Percentiles rank a stretch among this genome's conserved stretches.
Conservation (phyloP, 208 protist species). For the Crithidia thermophila region DNA sequence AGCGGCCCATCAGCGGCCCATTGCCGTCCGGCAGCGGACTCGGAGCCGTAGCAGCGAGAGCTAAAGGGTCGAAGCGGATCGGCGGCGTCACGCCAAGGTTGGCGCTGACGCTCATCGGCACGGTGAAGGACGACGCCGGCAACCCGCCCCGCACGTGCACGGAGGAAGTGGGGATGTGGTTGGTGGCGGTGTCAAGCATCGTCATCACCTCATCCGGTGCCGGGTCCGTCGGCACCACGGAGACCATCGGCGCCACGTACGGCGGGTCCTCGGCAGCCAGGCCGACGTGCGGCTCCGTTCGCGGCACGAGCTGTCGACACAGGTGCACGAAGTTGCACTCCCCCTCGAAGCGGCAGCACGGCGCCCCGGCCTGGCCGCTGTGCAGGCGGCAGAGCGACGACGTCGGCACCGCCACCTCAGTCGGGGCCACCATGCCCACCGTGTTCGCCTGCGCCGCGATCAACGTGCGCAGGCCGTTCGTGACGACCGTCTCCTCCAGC, state of each 20-base stretch:
- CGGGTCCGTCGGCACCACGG: conserved; percentile 2
- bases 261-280: conserved; percentile 8
- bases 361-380: conserved; percentile 34
- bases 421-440: conserved; percentile 10
- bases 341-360: conserved; percentile 81
- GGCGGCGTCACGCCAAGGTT: conserved; percentile 38
- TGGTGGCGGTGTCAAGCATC: neutral
- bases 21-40: conserved; percentile 20
- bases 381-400: conserved; percentile 78
- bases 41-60: conserved; percentile 43
- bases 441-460: conserved; percentile 35
- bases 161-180: conserved; percentile 9
- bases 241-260: conserved; percentile 10
- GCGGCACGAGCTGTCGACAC: conserved; percentile 47
- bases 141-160: conserved; percentile 7
- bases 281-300: conserved; percentile 15
- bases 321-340: conserved; percentile 88
- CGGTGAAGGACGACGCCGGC: conserved; percentile 28
- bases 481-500: conserved; percentile 42
- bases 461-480: conserved; percentile 58
- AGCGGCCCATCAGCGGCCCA: conserved; percentile 38
- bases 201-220: conserved; percentile 17
- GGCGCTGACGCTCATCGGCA: conserved; percentile 46
- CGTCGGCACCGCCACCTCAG: conserved; percentile 54
- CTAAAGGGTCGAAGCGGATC: conserved; percentile 42